Base-by-base conservation (phyloP, 1,284 basidiomycete species). In the Dichomitus squalens region DNA sequence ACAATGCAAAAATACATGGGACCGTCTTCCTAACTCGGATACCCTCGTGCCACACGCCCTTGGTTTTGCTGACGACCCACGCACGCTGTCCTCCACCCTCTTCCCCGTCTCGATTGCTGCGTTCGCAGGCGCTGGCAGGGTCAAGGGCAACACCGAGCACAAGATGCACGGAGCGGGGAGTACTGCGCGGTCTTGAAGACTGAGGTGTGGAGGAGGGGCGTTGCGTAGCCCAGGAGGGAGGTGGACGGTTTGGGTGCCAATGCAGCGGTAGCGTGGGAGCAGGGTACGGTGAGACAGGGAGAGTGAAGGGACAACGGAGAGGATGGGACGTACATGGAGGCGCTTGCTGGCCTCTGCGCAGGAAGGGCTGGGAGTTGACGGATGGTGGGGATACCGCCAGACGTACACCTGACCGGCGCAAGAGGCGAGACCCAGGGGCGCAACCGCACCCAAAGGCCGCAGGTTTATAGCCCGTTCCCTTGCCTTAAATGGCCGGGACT, bases 101-200 rank as follows among this genome's bases (percentile, higher is more conserved):
- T 70, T 68, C 36, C 58, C 60, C 0, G 63, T 49, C 54, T 64
- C 61, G 0, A 63, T 53, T 8, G 61, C 68, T 5, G 51, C 43
- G 21, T 49, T 52, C 48, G 63, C 55, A 43, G 67, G 63, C 46
- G 58, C 66, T 55, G 65, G 68, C 41, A 72, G 71, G 7, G 69
- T 65, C 31, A 73, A 55, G 0, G 76, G 63, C 50, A 68, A 74
- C 3, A 81, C 75, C 11, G 79, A 81, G 44, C 80, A 78, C 70
- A 89, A 87, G 4, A 88, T 3, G 74, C 76, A 8, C 75, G 73
- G 12, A 85, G 68, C 0, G 85, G 83, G 0, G 82, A 82, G 21
- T 70, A 66, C 21, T 68, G 72, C 0, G 69, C 44, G 0, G 71
- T 64, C 60, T 76, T 77, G 59, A 81, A 81, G 47, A 87, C 78